Evolutionary conservation across 768 basidiomycete genomes (phyloP).

Genomic region (Pluteus cervinus): DNA sequence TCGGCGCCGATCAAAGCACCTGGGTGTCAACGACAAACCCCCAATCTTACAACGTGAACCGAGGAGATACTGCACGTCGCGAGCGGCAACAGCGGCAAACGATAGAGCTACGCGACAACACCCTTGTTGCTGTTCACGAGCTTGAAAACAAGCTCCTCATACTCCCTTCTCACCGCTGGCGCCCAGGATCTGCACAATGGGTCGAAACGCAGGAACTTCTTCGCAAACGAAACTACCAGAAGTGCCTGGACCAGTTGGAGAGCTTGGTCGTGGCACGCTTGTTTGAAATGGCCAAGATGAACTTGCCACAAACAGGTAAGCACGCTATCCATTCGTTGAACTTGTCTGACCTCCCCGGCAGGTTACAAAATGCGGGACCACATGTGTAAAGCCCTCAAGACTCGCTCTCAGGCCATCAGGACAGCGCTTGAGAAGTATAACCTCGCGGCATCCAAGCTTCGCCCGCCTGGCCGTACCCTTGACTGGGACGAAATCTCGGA

Average conservation of each 20-base stretch:
- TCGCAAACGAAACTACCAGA: slow-evolving; percentile 8
- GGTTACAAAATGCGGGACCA: slow-evolving; percentile 20
- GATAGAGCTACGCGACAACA: neutral
- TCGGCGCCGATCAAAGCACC: no score
- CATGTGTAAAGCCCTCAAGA: slow-evolving; percentile 16
- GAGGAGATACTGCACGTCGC: no score
- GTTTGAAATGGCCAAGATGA: slow-evolving; percentile 17
- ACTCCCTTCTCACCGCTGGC: slow-evolving; percentile 2
- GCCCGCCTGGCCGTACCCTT: neutral
- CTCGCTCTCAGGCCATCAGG: slow-evolving; percentile 15
- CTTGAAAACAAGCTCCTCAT: slow-evolving; percentile 1
- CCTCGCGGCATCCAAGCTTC: neutral
- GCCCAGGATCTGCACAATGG: neutral
- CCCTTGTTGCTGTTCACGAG: neutral
- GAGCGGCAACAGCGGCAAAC: neutral
- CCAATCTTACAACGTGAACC: no score
- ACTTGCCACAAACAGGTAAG: slow-evolving; percentile 20
- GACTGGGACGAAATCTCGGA: slow-evolving; percentile 1
- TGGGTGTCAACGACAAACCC: no score
- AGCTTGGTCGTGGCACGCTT: slow-evolving; percentile 13
- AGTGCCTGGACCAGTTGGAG: slow-evolving; percentile 15
- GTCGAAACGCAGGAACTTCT: neutral
- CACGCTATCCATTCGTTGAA: no score
- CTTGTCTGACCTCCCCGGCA: no score
- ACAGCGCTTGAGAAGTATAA: slow-evolving; percentile 15